Evolutionary conservation across 495 filamentous ascomycete genomes (phyloP).

Genomic region (Podospora conica): DNA sequence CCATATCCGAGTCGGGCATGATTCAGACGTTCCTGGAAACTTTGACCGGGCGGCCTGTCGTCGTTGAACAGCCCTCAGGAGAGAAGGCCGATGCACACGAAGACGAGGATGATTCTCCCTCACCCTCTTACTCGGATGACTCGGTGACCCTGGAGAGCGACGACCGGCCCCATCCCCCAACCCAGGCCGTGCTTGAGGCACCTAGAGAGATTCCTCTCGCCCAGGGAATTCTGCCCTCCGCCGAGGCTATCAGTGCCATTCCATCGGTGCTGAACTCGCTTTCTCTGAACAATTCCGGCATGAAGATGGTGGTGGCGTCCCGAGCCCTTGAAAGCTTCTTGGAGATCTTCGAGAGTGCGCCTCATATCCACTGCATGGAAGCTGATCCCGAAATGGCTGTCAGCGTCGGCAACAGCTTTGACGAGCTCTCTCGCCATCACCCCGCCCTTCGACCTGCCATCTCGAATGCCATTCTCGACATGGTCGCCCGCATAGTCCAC

Average conservation of each 20-base stretch:
- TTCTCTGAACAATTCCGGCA: slow-evolving; percentile 80
- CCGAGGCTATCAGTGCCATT: slow-evolving; percentile 79
- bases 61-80: slow-evolving; percentile 32
- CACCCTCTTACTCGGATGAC: slow-evolving; percentile 31
- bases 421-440: slow-evolving; percentile 92
- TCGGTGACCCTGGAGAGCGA: slow-evolving; percentile 39
- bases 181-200: slow-evolving; percentile 34
- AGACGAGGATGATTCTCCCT: slow-evolving; percentile 30
- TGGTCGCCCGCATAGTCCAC: slow-evolving; percentile 70
- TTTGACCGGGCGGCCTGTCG: slow-evolving; percentile 56
- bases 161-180: slow-evolving; percentile 39
- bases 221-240: slow-evolving; percentile 70
- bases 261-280: slow-evolving; percentile 89
- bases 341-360: slow-evolving; percentile 87
- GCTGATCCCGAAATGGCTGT: slow-evolving; percentile 59
- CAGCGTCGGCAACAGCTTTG: slow-evolving; percentile 74
- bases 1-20: slow-evolving; percentile 89
- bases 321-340: slow-evolving; percentile 78
- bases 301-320: slow-evolving; percentile 82
- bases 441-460: slow-evolving; percentile 73
- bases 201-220: slow-evolving; percentile 48
- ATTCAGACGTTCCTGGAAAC: slow-evolving; percentile 76
- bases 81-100: slow-evolving; percentile 20
- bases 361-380: slow-evolving; percentile 77
- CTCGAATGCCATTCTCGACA: slow-evolving; percentile 70